Evolutionary conservation across 768 basidiomycete species (phyloP).

Genomic region (Lentinula boryana): DNA sequence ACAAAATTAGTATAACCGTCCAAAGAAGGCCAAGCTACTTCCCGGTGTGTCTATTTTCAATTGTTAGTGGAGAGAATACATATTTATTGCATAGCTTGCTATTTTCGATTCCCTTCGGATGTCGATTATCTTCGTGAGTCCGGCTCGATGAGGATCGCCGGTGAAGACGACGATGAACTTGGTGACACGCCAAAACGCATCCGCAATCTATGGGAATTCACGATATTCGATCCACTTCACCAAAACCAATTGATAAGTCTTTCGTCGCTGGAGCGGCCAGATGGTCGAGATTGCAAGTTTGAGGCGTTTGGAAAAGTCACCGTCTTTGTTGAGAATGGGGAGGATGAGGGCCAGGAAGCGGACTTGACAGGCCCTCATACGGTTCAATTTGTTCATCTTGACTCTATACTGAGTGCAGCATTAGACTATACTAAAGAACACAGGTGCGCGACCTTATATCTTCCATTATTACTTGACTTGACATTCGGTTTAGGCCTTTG

Average conservation of each 20-base stretch:
- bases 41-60: neutral
- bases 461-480: conserved; percentile 2
- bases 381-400: conserved; percentile 37
- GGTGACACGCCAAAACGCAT: conserved; percentile 41
- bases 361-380: conserved; percentile 27
- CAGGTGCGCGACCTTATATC: conserved; percentile 36
- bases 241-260: conserved; percentile 42
- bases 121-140: neutral
- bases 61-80: neutral
- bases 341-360: conserved; percentile 61
- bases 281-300: conserved; percentile 32
- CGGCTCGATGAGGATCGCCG: conserved; percentile 27
- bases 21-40: neutral
- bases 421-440: conserved; percentile 45
- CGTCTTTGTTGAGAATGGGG: conserved; percentile 44
- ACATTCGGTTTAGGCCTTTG: conserved; percentile 39
- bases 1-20: neutral
- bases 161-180: conserved; percentile 29
- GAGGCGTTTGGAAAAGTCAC: conserved; percentile 52
- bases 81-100: neutral
- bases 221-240: conserved; percentile 51
- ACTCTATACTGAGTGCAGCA: conserved; percentile 38
- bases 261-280: conserved; percentile 36
- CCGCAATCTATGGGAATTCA: conserved; percentile 52
- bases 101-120: neutral